phyloP scores from a whole-genome alignment of 306 rosid genomes.

The Phaseolus lunatus region DNA sequence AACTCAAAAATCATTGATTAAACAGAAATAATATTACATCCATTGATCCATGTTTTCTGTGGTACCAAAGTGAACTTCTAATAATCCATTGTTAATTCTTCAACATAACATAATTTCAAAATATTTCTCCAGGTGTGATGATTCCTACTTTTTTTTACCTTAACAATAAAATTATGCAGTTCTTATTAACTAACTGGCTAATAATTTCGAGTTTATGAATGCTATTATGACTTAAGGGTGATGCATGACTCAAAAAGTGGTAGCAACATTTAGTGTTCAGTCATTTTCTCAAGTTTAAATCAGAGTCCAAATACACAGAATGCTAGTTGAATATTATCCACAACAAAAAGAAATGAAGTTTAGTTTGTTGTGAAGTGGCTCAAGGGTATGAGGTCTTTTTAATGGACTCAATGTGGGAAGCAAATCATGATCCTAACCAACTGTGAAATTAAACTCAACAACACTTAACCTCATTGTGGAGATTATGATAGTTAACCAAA shows the following conservation, averaged over 20 bases:
- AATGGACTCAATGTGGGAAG: slow-evolving; percentile 3
- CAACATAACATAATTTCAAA: background rate
- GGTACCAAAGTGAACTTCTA: background rate
- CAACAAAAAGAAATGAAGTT: slow-evolving; percentile 15
- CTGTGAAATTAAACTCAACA: slow-evolving; percentile 1
- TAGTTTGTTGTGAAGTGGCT: background rate
- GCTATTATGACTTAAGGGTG: background rate
- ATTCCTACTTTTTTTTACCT: background rate
- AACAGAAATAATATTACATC: background rate
- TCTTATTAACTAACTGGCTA: slow-evolving; percentile 1
- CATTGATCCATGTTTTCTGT: background rate
- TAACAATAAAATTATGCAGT: background rate
- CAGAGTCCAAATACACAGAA: background rate
- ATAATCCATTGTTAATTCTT: background rate
- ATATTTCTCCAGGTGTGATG: background rate
- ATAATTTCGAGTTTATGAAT: background rate
- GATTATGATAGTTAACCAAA: slow-evolving; percentile 40
- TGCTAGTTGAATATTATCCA: slow-evolving; percentile 34
- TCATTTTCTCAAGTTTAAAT: slow-evolving; percentile 12
- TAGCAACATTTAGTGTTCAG: background rate
- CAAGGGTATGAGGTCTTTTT: slow-evolving; percentile 21
- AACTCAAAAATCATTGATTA: background rate
- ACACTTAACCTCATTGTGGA: slow-evolving; percentile 1
- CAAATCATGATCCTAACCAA: slow-evolving; percentile 17
- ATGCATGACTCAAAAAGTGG: background rate